Evolutionary conservation across 768 basidiomycete species (phyloP), one percentile per base, ranked within the genome.

Genomic region (Fomitopsis serialis): DNA sequence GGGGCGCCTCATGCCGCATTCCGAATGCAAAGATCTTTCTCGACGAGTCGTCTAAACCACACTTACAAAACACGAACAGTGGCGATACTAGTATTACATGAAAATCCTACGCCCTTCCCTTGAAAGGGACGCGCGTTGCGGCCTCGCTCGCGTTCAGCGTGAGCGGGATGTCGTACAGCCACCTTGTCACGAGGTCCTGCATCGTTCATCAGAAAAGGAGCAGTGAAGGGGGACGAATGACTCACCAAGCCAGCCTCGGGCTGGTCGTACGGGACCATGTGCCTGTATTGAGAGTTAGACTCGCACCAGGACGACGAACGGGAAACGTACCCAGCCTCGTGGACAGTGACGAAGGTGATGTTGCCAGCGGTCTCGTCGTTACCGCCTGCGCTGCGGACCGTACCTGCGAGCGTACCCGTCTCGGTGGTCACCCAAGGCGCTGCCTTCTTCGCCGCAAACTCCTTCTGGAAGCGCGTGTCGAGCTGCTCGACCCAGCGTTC

Each of bases 251-350:
- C 82, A 37, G 85, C 93, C 62, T 90, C 88, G 1, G 93, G 88
- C 64, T 95, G 92, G 69, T 98, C 92, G 63, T 78, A 85, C 4
- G 93, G 92, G 8, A 91, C 91, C 92, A 93, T 89, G 66, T 92
- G 90, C 34, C 89, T 90, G 60, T 6, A 54, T 51, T 45, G 47
- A n/a, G 25, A 52, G 50, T 54, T 48, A 29, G 11, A 25, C 7
- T 27, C 35, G 23, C 37, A 29, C 19, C 37, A 6, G 40, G 1
- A 23, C 21, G 17, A 2, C 40, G 37, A 21, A 22, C n/a, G 11
- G 29, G n/a, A 34, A 42, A 70, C 84, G 59, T 69, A 93, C 78
- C 94, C 94, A 25, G 93, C 90, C 60, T 89, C 85, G 60, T 80
- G 72, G 32, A 96, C 77, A 37, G 77, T 77, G 11, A 92, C 87